These are phyloP conservation scores for Microbotryum violaceum DNA, from an alignment of 1,284 basidiomycete genomes.

Conservation along the genomic window DNA sequence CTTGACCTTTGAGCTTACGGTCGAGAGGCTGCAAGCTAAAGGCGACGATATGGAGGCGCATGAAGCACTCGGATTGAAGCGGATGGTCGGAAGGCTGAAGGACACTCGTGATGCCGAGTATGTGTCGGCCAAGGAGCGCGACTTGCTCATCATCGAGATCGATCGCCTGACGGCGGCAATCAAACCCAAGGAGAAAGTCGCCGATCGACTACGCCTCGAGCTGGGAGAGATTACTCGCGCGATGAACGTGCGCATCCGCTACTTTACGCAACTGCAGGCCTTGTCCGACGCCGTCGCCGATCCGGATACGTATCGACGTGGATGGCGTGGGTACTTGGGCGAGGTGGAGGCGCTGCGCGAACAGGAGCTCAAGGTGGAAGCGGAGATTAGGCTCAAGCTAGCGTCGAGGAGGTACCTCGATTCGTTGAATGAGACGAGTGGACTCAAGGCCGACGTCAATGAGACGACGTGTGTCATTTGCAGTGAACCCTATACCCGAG, in stretches of 20 bases:
- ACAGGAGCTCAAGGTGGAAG: conserved; percentile 7
- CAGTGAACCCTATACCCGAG: conserved; percentile 10
- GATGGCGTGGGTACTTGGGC: conserved; percentile 14
- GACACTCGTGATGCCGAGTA: not conserved
- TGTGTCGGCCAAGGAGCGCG: conserved; percentile 3
- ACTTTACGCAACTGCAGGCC: conserved; percentile 28
- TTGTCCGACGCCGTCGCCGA: conserved; percentile 26
- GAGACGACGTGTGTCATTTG: conserved; percentile 29
- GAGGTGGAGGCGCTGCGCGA: conserved; percentile 14
- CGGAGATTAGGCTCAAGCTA: too few relatives aligned
- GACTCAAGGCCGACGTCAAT: conserved; percentile 5
- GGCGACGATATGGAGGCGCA: conserved; percentile 11
- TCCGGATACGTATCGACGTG: conserved; percentile 12
- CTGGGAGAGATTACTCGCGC: conserved; percentile 17
- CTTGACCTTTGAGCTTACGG: conserved; percentile 25
- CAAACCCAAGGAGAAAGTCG: conserved; percentile 19
- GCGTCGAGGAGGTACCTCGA: conserved; percentile 26
- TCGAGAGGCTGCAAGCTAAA: conserved; percentile 20
- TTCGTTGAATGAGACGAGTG: conserved; percentile 14
- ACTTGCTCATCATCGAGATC: conserved; percentile 12
- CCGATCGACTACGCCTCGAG: conserved; percentile 28
- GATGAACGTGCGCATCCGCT: conserved; percentile 31
- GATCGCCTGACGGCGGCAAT: conserved; percentile 1
- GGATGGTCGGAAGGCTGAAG: not conserved
- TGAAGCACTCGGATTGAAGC: too few relatives aligned